Evolutionary conservation across 2,329 filamentous ascomycete species (phyloP).

Genomic region (Hirsutella rhossiliensis): DNA sequence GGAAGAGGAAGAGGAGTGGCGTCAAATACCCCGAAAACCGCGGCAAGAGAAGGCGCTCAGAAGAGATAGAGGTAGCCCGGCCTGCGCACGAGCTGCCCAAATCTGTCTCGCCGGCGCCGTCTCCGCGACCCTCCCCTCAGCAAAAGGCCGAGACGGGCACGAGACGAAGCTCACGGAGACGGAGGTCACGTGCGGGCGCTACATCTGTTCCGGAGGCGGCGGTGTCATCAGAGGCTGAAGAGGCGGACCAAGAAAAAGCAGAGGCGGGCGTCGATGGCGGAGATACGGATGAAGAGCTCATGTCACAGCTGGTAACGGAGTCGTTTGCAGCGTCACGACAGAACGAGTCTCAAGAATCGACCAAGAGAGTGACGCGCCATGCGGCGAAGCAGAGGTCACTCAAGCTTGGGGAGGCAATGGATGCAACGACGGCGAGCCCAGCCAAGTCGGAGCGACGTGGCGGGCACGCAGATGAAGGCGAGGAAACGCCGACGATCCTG

Average conservation of each 20-base stretch:
- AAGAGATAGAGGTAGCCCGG: slow-evolving; percentile 5
- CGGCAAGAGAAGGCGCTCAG: slow-evolving; percentile 18
- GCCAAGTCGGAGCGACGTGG: slow-evolving; percentile 3
- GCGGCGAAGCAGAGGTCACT: not conserved
- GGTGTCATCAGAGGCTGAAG: not conserved
- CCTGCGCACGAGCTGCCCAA: slow-evolving; percentile 6
- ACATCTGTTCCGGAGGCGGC: not conserved
- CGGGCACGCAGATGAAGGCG: slow-evolving; percentile 3
- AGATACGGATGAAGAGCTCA: slow-evolving; percentile 28
- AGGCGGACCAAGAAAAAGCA: slow-evolving; percentile 3
- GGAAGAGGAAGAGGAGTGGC: slow-evolving; percentile 17
- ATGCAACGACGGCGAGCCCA: slow-evolving; percentile 1
- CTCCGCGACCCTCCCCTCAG: not conserved
- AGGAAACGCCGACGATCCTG: slow-evolving; percentile 15
- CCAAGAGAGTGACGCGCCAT: not conserved
- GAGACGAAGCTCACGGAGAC: slow-evolving; percentile 8
- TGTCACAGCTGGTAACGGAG: slow-evolving; percentile 28
- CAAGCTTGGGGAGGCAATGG: not conserved
- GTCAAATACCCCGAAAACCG: slow-evolving; percentile 9
- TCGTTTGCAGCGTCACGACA: slow-evolving; percentile 25
- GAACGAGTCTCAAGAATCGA: slow-evolving; percentile 12
- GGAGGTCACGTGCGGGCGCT: slow-evolving; percentile 3
- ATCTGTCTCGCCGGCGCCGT: not conserved
- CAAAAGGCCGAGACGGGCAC: slow-evolving; percentile 6
- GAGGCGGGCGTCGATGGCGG: slow-evolving; percentile 10